Conservation (phyloP, 2,329 filamentous ascomycete species). For the Aspergillus sp. region DNA sequence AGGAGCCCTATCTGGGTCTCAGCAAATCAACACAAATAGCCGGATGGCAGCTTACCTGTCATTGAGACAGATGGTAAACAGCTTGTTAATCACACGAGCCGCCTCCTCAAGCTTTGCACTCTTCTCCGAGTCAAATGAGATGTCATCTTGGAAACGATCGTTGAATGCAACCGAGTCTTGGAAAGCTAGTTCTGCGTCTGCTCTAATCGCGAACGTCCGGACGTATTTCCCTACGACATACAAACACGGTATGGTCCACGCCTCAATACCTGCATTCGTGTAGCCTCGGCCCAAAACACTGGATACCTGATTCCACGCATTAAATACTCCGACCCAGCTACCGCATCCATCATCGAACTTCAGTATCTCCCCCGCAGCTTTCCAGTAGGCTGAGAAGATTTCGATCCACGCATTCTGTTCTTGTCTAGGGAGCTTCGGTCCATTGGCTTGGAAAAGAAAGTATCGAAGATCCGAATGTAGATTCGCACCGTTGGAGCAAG, state of each 20-base stretch:
- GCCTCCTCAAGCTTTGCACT: constrained; percentile 86
- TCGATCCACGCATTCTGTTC: constrained; percentile 81
- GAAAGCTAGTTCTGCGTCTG: constrained; percentile 63
- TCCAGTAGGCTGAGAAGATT: constrained; percentile 79
- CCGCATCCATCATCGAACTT: constrained; percentile 49
- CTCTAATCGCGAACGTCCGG: constrained; percentile 80
- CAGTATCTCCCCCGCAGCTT: constrained; percentile 66
- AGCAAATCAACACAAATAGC: background rate
- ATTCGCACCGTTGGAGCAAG: constrained; percentile 60
- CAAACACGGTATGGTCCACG: constrained; percentile 88
- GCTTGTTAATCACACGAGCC: constrained; percentile 80
- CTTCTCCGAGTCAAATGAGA: constrained; percentile 67
- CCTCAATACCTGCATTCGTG: constrained; percentile 65
- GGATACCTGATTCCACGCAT: constrained; percentile 79
- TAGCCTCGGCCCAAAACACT: constrained; percentile 75
- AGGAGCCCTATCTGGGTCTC: constrained; percentile 54
- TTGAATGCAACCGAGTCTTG: constrained; percentile 43
- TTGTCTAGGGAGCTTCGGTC: constrained; percentile 52
- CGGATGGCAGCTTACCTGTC: constrained; percentile 60
- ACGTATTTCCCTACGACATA: constrained; percentile 84
- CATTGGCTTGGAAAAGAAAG: constrained; percentile 57
- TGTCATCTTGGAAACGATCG: constrained; percentile 66
- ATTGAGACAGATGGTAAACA: constrained; percentile 83
- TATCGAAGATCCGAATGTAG: constrained; percentile 65
- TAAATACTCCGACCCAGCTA: constrained; percentile 79